Percentiles rank a stretch among this genome's conserved stretches.
phyloP scores from a whole-genome alignment of 2,329 filamentous ascomycete genomes.

The Didymella exigua region DNA sequence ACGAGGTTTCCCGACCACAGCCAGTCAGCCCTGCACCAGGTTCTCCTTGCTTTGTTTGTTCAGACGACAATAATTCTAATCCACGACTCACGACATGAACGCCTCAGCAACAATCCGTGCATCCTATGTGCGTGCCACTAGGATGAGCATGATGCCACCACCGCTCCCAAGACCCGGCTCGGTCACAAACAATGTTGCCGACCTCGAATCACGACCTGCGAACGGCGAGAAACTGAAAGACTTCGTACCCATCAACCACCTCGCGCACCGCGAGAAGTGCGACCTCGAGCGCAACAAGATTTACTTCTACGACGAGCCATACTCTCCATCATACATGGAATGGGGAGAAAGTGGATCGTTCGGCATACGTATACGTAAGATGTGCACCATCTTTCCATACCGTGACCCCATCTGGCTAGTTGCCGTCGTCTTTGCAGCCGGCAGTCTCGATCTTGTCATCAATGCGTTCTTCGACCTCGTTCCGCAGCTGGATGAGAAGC shows the following conservation, averaged over 20 bases:
- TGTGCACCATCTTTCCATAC: conserved; percentile 34
- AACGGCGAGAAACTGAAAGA: conserved; percentile 24
- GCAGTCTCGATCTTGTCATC: conserved; percentile 33
- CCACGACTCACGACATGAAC: conserved; percentile 28
- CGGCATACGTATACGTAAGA: conserved; percentile 16
- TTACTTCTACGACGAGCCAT: conserved; percentile 17
- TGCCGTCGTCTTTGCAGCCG: conserved; percentile 31
- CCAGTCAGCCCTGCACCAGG: not conserved
- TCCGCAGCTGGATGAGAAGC: conserved; percentile 15
- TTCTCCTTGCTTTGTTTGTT: not conserved
- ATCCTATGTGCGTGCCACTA: conserved; percentile 33
- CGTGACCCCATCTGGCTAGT: conserved; percentile 40
- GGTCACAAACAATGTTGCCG: conserved; percentile 3
- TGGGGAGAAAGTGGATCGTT: conserved; percentile 12
- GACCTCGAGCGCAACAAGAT: conserved; percentile 22
- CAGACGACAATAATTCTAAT: conserved; percentile 12
- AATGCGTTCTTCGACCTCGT: conserved; percentile 38
- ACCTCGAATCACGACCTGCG: conserved; percentile 25
- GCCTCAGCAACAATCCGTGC: conserved; percentile 38
- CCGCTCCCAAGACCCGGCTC: not conserved
- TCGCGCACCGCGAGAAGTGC: conserved; percentile 31
- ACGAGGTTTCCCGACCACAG: conserved; percentile 4
- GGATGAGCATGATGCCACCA: conserved; percentile 25
- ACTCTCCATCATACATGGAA: conserved; percentile 21
- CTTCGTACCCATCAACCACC: conserved; percentile 28